Evolutionary conservation across 225 moss, liverwort and hornwort species (phyloP).

Genomic region (Neckera pumila): DNA sequence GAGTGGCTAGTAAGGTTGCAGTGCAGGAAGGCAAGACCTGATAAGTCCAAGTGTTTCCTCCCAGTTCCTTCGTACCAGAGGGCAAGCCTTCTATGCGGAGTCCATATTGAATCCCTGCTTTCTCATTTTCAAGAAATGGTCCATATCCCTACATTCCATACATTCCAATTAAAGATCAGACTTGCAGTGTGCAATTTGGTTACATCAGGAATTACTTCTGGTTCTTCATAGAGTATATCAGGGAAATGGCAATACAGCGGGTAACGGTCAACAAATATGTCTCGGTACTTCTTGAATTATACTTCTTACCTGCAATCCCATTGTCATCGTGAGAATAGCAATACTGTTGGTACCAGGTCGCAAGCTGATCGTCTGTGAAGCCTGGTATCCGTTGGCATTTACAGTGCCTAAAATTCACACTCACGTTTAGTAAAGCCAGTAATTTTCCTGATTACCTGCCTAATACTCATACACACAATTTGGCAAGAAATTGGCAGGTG

Average conservation of each 20-base stretch:
- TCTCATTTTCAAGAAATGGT: conserved; percentile 62
- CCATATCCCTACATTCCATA: conserved; percentile 46
- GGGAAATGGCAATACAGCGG: not conserved
- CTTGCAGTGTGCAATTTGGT: not conserved
- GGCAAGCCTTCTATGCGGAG: conserved; percentile 36
- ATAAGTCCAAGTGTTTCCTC: conserved; percentile 53
- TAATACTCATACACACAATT: not conserved
- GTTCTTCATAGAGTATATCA: not conserved
- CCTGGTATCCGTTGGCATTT: conserved; percentile 28
- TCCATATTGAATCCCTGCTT: conserved; percentile 47
- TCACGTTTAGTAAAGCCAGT: not conserved
- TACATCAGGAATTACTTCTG: not conserved
- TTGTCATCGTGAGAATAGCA: conserved; percentile 35
- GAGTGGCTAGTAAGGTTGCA: not conserved
- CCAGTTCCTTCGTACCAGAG: conserved; percentile 29
- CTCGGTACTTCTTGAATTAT: not conserved
- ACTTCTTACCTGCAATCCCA: conserved; percentile 39
- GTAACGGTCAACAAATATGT: not conserved
- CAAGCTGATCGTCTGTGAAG: conserved; percentile 28
- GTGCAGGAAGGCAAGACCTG: conserved; percentile 28
- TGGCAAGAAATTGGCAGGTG: not conserved
- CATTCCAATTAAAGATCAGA: not conserved
- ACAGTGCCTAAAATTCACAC: conserved; percentile 22
- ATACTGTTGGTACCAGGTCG: conserved; percentile 26
- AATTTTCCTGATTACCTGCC: not conserved